A percentile compares a stretch with the other conserved stretches of the same genome.
Conservation (phyloP, 108 stramenopile genomes). For the Skeletonema costatum region DNA sequence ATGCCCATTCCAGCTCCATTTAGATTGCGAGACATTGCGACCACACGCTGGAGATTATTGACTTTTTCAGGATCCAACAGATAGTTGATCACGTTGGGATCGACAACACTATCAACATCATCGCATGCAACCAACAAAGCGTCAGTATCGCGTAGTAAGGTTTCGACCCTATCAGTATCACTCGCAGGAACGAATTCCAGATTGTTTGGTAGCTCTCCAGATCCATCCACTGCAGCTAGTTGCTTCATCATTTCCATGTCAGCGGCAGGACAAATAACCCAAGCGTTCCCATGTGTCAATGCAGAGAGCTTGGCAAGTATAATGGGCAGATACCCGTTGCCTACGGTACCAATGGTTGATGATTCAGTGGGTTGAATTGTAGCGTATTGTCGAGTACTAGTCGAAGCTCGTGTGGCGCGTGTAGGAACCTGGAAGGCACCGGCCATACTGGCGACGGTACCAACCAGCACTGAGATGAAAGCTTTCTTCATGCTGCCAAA, state of each 20-base stretch:
- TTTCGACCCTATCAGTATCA: slow-evolving; percentile 19
- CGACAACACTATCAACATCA: slow-evolving; percentile 21
- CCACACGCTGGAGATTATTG: slow-evolving; percentile 18
- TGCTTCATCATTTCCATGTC: slow-evolving; percentile 10
- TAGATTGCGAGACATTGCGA: slow-evolving; percentile 38
- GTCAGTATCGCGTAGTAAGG: slow-evolving; percentile 11
- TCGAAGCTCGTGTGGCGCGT: not conserved
- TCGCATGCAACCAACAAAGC: slow-evolving; percentile 34
- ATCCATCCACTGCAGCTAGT: slow-evolving; percentile 1
- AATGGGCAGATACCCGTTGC: slow-evolving; percentile 28
- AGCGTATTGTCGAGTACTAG: not conserved
- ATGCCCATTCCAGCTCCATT: slow-evolving; percentile 40
- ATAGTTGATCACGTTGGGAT: slow-evolving; percentile 19
- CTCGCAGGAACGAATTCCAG: slow-evolving; percentile 26
- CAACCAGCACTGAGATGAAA: not conserved
- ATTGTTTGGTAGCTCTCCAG: not conserved
- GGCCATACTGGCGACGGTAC: not conserved
- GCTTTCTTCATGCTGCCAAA: not conserved
- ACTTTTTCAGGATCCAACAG: slow-evolving; percentile 17
- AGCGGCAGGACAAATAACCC: slow-evolving; percentile 26
- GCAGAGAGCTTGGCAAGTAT: slow-evolving; percentile 33
- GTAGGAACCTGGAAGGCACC: not conserved
- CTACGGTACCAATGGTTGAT: slow-evolving; percentile 31
- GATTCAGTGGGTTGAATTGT: not conserved
- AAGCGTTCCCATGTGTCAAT: slow-evolving; percentile 18